Base-by-base conservation (phyloP, 768 basidiomycete species). In the Mycena galericulata region DNA sequence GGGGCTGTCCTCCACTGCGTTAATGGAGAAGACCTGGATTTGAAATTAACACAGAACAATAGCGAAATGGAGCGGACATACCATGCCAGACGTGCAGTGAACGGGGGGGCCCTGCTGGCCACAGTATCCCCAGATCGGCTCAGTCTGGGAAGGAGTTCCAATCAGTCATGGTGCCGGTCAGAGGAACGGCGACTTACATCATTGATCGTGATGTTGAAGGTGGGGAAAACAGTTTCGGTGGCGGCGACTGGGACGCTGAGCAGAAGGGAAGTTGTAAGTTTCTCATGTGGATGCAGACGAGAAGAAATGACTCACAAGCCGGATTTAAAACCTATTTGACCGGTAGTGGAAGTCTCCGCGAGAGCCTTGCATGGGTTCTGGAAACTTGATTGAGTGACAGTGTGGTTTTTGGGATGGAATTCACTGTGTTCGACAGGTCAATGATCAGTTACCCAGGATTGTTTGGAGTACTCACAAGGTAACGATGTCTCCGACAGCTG, bases 81-180 rank as follows among this genome's bases (percentile, higher is more conserved):
- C 86, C 86, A 86, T 87, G 41, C 86, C 85, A 30, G 75, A 60
- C 1, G 76, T 76, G 73, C 86, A 86, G 74, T 87, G 69, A 0
- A 50, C 26, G 4, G 54, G 51, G 2, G 63, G 85, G 40, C 73
- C 76, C 5, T 67, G 43, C 63, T 85, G 84, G 3, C 74, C 76
- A 69, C 85, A 86, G 75, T 79, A 85, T 9, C 78, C 81, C 85
- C 83, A 85, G 70, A 86, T 71, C 2, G 70, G 72, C 15, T 40
- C 46, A 0, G 70, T 71, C 72, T 72, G 27, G 20, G n/a, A 18
- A 51, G 17, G 10, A 30, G 54, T 36, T 36, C 14, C 22, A 2
- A 32, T 30, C 22, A 40, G n/a, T 29, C 59, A 22, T 7, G 46
- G n/a, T 30, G 11, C 18, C 15, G 20, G 0, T 17, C 5, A 54